These are phyloP conservation scores for Biscogniauxia mediterranea DNA, from an alignment of 2,329 filamentous ascomycete genomes.

Conservation along the genomic window DNA sequence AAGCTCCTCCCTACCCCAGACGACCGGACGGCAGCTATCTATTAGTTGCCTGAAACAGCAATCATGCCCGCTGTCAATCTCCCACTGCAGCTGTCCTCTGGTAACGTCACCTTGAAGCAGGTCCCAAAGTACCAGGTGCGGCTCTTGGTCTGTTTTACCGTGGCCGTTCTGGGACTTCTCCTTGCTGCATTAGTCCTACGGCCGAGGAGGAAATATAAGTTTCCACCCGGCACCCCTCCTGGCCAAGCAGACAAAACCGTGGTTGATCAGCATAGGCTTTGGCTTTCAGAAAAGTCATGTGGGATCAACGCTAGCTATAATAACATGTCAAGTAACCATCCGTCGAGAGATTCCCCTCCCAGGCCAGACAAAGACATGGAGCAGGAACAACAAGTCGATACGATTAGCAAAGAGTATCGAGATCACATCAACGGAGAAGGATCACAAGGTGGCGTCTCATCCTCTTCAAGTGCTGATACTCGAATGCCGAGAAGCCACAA, in stretches of 20 bases:
- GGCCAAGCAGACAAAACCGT: constrained; percentile 9
- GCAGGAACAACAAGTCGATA: constrained; percentile 8
- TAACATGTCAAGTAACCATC: constrained; percentile 29
- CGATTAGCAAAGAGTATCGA: constrained; percentile 9
- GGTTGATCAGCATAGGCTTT: constrained; percentile 14
- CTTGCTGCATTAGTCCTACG: constrained; percentile 21
- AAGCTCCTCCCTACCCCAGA: constrained; percentile 23
- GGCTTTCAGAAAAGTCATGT: constrained; percentile 31
- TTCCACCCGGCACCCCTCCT: constrained; percentile 8
- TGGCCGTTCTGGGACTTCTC: constrained; percentile 21
- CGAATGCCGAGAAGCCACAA: constrained; percentile 32
- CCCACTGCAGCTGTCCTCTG: constrained; percentile 27
- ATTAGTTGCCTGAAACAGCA: constrained; percentile 35
- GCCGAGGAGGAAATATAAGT: constrained; percentile 24
- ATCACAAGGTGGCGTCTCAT: constrained; percentile 10
- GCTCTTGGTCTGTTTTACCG: constrained; percentile 22
- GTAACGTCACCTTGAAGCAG: constrained; percentile 30
- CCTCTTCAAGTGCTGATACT: constrained; percentile 22
- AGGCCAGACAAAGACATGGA: constrained; percentile 7
- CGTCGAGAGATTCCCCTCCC: constrained; percentile 16
- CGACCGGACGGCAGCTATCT: constrained; percentile 22
- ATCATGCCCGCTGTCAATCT: constrained; percentile 40
- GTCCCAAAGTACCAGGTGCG: constrained; percentile 28
- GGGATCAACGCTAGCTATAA: constrained; percentile 26
- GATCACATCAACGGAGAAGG: constrained; percentile 13